phyloP scores from a whole-genome alignment of 805 yeast genomes.

The Wickerhamiella shivajii region DNA sequence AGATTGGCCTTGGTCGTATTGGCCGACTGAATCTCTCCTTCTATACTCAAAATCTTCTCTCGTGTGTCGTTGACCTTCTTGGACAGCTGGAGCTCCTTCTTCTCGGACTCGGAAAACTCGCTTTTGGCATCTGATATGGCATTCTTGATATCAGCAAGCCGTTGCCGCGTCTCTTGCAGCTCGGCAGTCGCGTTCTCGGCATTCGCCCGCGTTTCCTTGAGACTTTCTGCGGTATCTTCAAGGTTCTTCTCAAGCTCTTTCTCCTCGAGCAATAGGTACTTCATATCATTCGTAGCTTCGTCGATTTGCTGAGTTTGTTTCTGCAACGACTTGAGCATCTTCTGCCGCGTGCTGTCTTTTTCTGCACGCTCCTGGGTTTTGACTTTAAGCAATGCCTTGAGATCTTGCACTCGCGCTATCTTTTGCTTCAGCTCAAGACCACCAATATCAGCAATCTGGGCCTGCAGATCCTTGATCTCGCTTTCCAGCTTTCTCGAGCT shows the following conservation, averaged over 20 bases:
- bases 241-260: not conserved
- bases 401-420: conserved; percentile 66
- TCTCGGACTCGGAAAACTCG: not conserved
- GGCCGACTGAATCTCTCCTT: too few relatives aligned
- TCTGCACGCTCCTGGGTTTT: conserved; percentile 40
- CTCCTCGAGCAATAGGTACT: conserved; percentile 20
- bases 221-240: not conserved
- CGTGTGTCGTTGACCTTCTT: not conserved
- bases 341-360: conserved; percentile 41
- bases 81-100: not conserved
- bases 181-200: not conserved
- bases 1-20: too few relatives aligned
- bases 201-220: not conserved
- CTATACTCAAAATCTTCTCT: too few relatives aligned
- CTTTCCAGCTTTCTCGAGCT: conserved; percentile 42
- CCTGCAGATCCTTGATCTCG: conserved; percentile 48
- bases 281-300: conserved; percentile 36
- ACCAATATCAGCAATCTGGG: conserved; percentile 76
- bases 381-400: conserved; percentile 50
- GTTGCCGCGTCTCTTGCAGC: conserved; percentile 13
- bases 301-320: conserved; percentile 36
- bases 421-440: conserved; percentile 66
- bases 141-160: conserved; percentile 10
- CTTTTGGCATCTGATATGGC: conserved; percentile 11
- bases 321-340: conserved; percentile 47